Conservation (phyloP, 495 filamentous ascomycete genomes). For the Tuber borchii region DNA sequence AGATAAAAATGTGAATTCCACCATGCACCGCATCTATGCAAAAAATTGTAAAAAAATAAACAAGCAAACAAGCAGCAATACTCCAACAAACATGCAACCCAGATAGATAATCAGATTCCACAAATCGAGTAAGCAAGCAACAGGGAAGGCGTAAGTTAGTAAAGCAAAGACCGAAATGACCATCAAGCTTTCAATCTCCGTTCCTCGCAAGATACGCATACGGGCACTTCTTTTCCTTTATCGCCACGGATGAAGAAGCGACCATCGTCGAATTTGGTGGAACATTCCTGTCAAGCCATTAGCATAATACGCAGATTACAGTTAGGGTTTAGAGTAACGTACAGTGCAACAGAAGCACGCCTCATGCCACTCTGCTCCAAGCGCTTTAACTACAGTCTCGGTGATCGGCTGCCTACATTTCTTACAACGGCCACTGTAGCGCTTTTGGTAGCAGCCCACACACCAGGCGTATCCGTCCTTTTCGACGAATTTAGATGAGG, state of each 20-base stretch:
- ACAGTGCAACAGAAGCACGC: slow-evolving; percentile 75
- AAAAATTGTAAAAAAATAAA: not conserved
- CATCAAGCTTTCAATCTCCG: slow-evolving; percentile 46
- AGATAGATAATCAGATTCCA: not conserved
- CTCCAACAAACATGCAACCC: not conserved
- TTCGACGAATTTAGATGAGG: slow-evolving; percentile 58
- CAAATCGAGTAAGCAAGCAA: not conserved
- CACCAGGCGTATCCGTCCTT: slow-evolving; percentile 99
- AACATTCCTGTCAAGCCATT: slow-evolving; percentile 45
- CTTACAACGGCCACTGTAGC: slow-evolving; percentile 78
- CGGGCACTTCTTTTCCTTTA: slow-evolving; percentile 44
- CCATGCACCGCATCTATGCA: slow-evolving; percentile 3
- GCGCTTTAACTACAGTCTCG: slow-evolving; percentile 75
- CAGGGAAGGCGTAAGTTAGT: not conserved
- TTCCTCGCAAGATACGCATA: slow-evolving; percentile 50
- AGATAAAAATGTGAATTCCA: not conserved
- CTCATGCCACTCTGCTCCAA: slow-evolving; percentile 91
- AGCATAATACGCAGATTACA: slow-evolving; percentile 1
- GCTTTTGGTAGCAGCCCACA: slow-evolving; percentile 80
- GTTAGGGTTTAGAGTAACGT: slow-evolving; percentile 10
- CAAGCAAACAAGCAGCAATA: not conserved
- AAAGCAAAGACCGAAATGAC: not conserved
- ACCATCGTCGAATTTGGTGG: slow-evolving; percentile 46
- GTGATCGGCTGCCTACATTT: slow-evolving; percentile 79
- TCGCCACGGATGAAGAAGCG: slow-evolving; percentile 49